Evolutionary conservation across 1,284 basidiomycete species (phyloP), one percentile per base, ranked within the genome.

Genomic region (Sphagnurus paluster): DNA sequence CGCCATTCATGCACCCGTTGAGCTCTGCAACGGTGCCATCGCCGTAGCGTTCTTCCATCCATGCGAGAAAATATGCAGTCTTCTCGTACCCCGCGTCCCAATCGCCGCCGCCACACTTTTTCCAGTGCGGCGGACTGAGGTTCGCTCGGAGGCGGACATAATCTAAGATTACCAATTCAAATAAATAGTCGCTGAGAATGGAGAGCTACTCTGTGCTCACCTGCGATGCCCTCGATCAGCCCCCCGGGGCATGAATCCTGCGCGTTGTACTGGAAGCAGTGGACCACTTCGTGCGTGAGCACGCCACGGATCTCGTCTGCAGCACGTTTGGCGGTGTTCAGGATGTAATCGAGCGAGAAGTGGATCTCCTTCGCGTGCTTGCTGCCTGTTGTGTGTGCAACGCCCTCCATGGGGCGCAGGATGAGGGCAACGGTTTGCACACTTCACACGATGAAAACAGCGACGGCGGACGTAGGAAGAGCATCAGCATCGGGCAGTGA

Each of bases 81-180:
- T 69, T 72, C 36, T 80, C 76, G 63, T 87, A 88, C 14, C 86
- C 86, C 14, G 74, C 80, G 51, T 89, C 87, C 87, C 87, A 89
- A 33, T 67, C 70, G 23, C 70, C 71, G 2, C 72, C 73, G 23
- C 50, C 59, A 4, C 44, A 52, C 17, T 57, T 70, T 39, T 60
- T 70, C 86, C 86, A 88, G 57, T 88, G 86, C 2, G 85, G 85
- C 1, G 86, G 84, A 0, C 63, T 68, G 26, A 80, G 70, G 5
- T 69, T 70, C 7, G 77, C 75, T 34, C 72, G 74, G 23, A 88
- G 66, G 39, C 86, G 82, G 29, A 88, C 83, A 62, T 75, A 88
- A 61, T 89, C 86, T 87, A 54, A 7, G 13, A 42, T 32, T 25
- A n/a, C 21, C 33, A 16, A 26, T 13, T 40, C 39, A 19, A 36